These are phyloP conservation scores for Plasmodium gonderi DNA, from an alignment of 169 alveolate genomes.

Conservation along the genomic window DNA sequence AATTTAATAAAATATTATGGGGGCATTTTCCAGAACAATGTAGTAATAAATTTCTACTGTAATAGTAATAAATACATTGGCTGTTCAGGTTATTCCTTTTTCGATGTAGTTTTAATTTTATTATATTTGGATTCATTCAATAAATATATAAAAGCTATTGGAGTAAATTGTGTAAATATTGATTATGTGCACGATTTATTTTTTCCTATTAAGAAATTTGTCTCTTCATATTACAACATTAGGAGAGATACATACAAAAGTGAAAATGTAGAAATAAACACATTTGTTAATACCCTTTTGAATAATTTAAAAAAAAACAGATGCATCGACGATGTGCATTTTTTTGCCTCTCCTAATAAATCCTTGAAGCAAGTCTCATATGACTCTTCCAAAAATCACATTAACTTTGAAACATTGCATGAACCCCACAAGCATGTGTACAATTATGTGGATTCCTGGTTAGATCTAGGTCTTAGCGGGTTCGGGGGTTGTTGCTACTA, in stretches of 20 bases:
- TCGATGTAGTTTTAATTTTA: constrained; percentile 10
- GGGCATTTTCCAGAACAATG: not conserved
- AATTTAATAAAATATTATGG: constrained; percentile 11
- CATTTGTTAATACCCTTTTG: not conserved
- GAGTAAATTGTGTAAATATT: constrained; percentile 47
- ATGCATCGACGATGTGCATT: constrained; percentile 18
- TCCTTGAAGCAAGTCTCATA: constrained; percentile 7
- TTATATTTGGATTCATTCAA: constrained; percentile 37
- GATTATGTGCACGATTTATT: constrained; percentile 18
- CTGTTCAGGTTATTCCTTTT: constrained; percentile 27
- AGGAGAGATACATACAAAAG: constrained; percentile 2
- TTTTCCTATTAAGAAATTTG: constrained; percentile 24
- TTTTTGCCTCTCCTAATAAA: constrained; percentile 63
- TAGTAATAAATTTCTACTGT: constrained; percentile 30
- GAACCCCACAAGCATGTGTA: constrained; percentile 11
- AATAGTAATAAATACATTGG: constrained; percentile 20
- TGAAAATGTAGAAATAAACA: not conserved
- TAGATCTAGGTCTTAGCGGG: constrained; percentile 25
- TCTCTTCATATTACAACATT: not conserved
- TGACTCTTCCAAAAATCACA: not conserved
- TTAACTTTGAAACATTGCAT: not conserved
- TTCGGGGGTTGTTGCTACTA: constrained; percentile 68
- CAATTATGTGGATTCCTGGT: constrained; percentile 22
- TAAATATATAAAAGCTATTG: constrained; percentile 37
- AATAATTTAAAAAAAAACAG: constrained; percentile 31